Percentiles rank a stretch among this genome's conserved stretches.
phyloP scores from a whole-genome alignment of 805 yeast species.

The Saccharomyces mikatae region DNA sequence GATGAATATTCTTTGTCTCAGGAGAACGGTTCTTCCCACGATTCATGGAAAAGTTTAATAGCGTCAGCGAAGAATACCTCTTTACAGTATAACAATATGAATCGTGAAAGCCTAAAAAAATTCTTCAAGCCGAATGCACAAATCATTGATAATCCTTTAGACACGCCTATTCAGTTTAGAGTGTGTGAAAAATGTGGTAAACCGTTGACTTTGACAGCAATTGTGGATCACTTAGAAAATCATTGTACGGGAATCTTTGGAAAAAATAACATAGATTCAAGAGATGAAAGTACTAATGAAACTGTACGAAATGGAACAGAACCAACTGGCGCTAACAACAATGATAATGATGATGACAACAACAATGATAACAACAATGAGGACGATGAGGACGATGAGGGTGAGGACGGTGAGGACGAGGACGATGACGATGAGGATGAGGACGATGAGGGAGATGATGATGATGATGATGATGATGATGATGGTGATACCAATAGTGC shows the following conservation, averaged over 20 bases:
- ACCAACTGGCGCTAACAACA: not conserved
- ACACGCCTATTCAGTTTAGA: slow-evolving; percentile 17
- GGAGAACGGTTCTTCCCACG: not conserved
- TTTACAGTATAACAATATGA: slow-evolving; percentile 10
- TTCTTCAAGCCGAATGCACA: slow-evolving; percentile 20
- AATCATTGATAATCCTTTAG: slow-evolving; percentile 16
- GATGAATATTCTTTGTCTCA: not conserved
- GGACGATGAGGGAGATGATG: not conserved
- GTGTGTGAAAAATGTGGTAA: slow-evolving; percentile 29
- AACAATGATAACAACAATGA: not conserved
- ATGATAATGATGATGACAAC: slow-evolving; percentile 7
- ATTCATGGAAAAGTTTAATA: slow-evolving; percentile 19
- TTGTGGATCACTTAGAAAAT: slow-evolving; percentile 26
- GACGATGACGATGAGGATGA: not conserved
- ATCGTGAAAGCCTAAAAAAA: slow-evolving; percentile 8
- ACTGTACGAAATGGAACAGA: not conserved
- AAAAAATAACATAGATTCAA: not conserved
- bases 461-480: slow-evolving; percentile 2
- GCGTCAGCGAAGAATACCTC: slow-evolving; percentile 13
- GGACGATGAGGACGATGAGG: slow-evolving; percentile 1
- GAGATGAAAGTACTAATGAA: not conserved
- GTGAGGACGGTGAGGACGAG: not conserved
- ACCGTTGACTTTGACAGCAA: slow-evolving; percentile 22
- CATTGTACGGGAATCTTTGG: slow-evolving; percentile 13
- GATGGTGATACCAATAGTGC: slow-evolving; percentile 3